Evolutionary conservation across 345 rosid species (phyloP), one percentile per base, ranked within the genome.

Genomic region (Abelmoschus esculentus): DNA sequence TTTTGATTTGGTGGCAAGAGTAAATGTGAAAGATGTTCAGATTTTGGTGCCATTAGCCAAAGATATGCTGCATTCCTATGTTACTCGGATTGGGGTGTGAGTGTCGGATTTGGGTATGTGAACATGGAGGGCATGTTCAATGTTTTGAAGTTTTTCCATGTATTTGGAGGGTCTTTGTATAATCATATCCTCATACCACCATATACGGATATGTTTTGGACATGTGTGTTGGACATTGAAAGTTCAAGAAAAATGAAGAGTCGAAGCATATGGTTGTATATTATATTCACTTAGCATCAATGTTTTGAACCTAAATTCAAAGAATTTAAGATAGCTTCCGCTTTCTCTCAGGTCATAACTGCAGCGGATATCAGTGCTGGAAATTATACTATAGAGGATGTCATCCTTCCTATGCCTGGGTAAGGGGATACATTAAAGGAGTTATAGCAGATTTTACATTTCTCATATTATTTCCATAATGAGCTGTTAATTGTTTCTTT

Each of bases 381-480:
- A 66, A 91, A 78, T 40, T 95, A 89, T 80, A 79, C 86, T 12
- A 60, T 86, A 44, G 81, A 86, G 80, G 96, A 95, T 78, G 80
- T 91, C 10, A 77, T 95, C 79, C 97, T 95, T 72, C 97, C 97
- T 72, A 73, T 89, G 85, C 97, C 99, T 49, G 93, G 99, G 98
- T 93, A 80, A 81, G 85, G 71, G 80, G 54, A 61, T 42, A 64
- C 18, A 64, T 22, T 7, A n/a, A 59, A 36, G 14, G 1, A 66
- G 70, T 26, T 13, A 0, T 13, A 1, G 15, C 36, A 28, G 40
- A 13, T 66, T 66, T 66, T 66, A 66, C 14, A 26, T 66, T 28
- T 14, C 22, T 49, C 19, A 15, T n/a, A 66, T 11, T 26, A 6
- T 64, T 44, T 44, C n/a, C 11, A 8, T 66, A 49, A 15, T n/a